phyloP scores from a whole-genome alignment of 2,329 filamentous ascomycete species.

The Elsinoe batatas region DNA sequence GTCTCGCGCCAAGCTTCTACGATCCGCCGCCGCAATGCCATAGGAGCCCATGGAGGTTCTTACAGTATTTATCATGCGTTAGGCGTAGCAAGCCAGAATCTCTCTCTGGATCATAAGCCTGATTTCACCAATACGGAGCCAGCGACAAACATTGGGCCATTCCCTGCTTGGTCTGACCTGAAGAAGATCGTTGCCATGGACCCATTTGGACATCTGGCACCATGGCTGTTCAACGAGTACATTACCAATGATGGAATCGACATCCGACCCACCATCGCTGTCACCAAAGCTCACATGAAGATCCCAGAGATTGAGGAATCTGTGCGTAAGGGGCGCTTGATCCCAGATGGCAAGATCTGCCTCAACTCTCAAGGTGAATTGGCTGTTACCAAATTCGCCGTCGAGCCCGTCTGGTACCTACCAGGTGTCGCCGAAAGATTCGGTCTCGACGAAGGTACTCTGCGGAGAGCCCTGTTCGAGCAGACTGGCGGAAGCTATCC shows the following conservation, averaged over 20 bases:
- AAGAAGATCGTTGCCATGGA: slow-evolving; percentile 98
- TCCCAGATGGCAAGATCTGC: slow-evolving; percentile 79
- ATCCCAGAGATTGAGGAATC: slow-evolving; percentile 89
- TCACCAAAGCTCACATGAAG: slow-evolving; percentile 92
- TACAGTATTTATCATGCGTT: slow-evolving; percentile 95
- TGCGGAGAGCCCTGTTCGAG: slow-evolving; percentile 83
- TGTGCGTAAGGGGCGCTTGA: slow-evolving; percentile 65
- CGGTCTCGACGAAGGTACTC: slow-evolving; percentile 82
- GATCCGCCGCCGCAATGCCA: slow-evolving; percentile 68
- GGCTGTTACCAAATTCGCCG: slow-evolving; percentile 90
- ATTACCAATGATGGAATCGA: slow-evolving; percentile 74
- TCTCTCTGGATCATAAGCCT: slow-evolving; percentile 69
- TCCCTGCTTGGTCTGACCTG: slow-evolving; percentile 77
- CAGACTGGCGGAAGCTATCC: slow-evolving; percentile 94
- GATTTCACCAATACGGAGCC: slow-evolving; percentile 83
- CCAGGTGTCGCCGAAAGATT: slow-evolving; percentile 73
- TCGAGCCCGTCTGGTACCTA: slow-evolving; percentile 66
- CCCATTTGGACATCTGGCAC: slow-evolving; percentile 77
- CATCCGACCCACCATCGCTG: slow-evolving; percentile 80
- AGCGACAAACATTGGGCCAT: slow-evolving; percentile 78
- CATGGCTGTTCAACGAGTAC: slow-evolving; percentile 70
- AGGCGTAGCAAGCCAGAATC: slow-evolving; percentile 81
- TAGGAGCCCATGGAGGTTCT: slow-evolving; percentile 72
- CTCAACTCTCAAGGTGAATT: slow-evolving; percentile 78
- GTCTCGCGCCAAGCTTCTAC: slow-evolving; percentile 69